A percentile compares a stretch with the other conserved stretches of the same genome.
Conservation (phyloP, 2,329 filamentous ascomycete genomes). For the Helotiales sp. region DNA sequence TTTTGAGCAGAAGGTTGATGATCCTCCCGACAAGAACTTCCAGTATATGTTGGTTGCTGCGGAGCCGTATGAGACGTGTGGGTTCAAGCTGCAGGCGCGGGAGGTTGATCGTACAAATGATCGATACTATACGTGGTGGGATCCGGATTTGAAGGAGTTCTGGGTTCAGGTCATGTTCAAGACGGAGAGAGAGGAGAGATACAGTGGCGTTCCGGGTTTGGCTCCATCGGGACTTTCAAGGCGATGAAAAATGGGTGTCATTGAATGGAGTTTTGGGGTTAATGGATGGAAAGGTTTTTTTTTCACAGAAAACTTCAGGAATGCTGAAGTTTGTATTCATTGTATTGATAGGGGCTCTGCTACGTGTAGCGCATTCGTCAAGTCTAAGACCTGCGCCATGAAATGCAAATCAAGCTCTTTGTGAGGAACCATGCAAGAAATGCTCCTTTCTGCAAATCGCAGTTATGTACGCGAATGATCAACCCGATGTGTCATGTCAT, state of each 20-base stretch:
- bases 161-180: conserved; percentile 98
- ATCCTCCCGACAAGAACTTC: conserved; percentile 86
- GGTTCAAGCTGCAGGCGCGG: conserved; percentile 91
- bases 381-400: conserved; percentile 32
- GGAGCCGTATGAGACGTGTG: conserved; percentile 97
- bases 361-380: conserved; percentile 23
- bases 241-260: conserved; percentile 29
- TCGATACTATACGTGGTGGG: conserved; percentile 92
- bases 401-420: conserved; percentile 34
- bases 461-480: conserved; percentile 25
- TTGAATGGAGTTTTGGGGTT: conserved; percentile 25
- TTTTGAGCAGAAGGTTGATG: conserved; percentile 93
- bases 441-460: conserved; percentile 2
- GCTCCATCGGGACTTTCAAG: conserved; percentile 43
- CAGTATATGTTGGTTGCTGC: conserved; percentile 96
- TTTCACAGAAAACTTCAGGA: conserved; percentile 2
- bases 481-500: conserved; percentile 20
- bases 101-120: conserved; percentile 91
- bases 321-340: conserved; percentile 12
- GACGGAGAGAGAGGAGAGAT: conserved; percentile 95
- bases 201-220: conserved; percentile 67
- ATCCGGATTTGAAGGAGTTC: conserved; percentile 94
- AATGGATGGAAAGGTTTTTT: neutral
- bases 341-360: conserved; percentile 20
- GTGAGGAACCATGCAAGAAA: conserved; percentile 25